A percentile compares a stretch with the other conserved stretches of the same genome.
Conservation (phyloP, 2,329 filamentous ascomycete species). For the Monilinia laxa region DNA sequence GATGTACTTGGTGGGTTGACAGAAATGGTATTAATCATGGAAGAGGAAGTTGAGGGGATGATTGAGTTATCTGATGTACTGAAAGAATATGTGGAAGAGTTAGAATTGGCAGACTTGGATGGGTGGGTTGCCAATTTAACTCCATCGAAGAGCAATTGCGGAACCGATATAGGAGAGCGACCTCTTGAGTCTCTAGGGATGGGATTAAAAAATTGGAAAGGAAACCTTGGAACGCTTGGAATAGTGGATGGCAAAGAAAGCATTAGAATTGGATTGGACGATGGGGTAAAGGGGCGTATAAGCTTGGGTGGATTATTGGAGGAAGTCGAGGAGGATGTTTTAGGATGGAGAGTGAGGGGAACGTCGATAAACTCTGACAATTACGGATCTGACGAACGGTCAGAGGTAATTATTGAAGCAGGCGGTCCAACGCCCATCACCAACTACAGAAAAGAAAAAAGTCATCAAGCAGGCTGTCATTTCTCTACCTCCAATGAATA, state of each 20-base stretch:
- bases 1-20: slow-evolving; percentile 17
- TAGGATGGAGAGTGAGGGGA: slow-evolving; percentile 13
- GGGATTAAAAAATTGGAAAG: too few relatives aligned
- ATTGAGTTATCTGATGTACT: slow-evolving; percentile 17
- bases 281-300: background rate
- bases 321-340: slow-evolving; percentile 16
- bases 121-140: slow-evolving; percentile 5
- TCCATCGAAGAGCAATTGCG: background rate
- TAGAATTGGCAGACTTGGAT: slow-evolving; percentile 12
- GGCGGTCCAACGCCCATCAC: slow-evolving; percentile 5
- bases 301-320: slow-evolving; percentile 11
- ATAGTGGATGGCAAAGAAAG: background rate
- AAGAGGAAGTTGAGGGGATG: slow-evolving; percentile 21
- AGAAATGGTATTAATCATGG: slow-evolving; percentile 20
- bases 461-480: background rate
- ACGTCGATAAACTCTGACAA: background rate
- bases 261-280: background rate
- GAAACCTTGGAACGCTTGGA: background rate
- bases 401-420: background rate
- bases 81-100: slow-evolving; percentile 21
- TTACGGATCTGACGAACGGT: background rate
- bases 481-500: background rate
- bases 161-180: background rate
- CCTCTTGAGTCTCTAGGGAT: background rate
- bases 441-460: background rate